Percentiles rank a stretch among this genome's conserved stretches.
phyloP scores from a whole-genome alignment of 169 alveolate species.

The Amoebophrya sp. region DNA sequence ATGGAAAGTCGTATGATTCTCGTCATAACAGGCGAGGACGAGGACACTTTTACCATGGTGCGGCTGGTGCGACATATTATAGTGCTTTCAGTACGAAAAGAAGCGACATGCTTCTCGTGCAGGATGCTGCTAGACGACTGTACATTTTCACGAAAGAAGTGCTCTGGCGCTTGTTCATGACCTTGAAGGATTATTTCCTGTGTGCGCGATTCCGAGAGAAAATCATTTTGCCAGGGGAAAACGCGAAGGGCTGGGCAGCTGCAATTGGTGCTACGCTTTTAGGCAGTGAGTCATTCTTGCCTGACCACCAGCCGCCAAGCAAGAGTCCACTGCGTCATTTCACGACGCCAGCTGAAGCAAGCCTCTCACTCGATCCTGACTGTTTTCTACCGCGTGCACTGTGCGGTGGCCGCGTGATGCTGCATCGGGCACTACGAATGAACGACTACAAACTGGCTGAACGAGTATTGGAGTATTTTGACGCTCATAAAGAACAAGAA shows the following conservation, averaged over 20 bases:
- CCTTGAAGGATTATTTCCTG: not conserved
- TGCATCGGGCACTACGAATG: slow-evolving; percentile 3
- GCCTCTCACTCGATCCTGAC: not conserved
- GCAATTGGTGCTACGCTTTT: not conserved
- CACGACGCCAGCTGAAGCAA: not conserved
- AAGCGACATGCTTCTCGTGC: no score
- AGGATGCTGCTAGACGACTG: no score
- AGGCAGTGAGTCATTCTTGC: not conserved
- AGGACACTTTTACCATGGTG: not conserved
- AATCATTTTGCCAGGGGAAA: not conserved
- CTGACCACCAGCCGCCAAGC: not conserved
- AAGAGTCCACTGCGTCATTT: not conserved
- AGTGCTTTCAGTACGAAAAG: no score
- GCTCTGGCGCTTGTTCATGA: not conserved
- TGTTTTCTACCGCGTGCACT: not conserved
- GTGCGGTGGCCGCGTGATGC: not conserved
- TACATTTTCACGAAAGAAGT: not conserved
- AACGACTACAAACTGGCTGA: slow-evolving; percentile 3
- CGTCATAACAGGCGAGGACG: not conserved
- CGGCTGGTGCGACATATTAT: no score
- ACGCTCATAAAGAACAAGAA: not conserved
- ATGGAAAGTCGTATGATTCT: no score
- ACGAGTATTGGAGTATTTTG: not conserved
- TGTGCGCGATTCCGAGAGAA: not conserved
- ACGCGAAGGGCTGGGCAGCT: not conserved